Evolutionary conservation across 75 land plant genomes (phyloP), one percentile per base, ranked within the genome.

Genomic region (Cryptomeria japonica): DNA sequence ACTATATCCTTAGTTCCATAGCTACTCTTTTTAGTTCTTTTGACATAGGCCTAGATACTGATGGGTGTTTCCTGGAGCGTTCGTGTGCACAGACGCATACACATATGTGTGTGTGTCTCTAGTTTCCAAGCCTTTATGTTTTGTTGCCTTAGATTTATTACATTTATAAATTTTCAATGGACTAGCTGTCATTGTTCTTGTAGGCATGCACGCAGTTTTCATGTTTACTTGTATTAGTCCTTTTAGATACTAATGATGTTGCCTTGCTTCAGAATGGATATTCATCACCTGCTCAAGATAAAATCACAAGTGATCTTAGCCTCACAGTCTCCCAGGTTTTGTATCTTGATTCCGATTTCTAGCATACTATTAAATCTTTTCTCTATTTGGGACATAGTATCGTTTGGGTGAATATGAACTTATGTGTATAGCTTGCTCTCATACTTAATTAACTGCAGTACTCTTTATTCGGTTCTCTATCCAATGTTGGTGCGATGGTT

Each of bases 401-500:
- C 49, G 19, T 18, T 85, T 85, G 77, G 77, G 37, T 75, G 37
- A 75, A 75, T 75, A 13, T 13, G 37, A 75, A 32, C 4, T 75
- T 34, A 73, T 73, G 13, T 75, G 2, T 16, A 41, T 31, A 8
- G 36, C n/a, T 31, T 56, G n/a, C 56, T 51, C 46, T 51, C 31
- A 42, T 84, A 6, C 36, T 19, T 53, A n/a, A 44, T 41, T 4
- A 47, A 15, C 25, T 3, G 56, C 68, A 96, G 98, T 97, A 90
- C 75, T 97, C 98, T 37, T 38, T 91, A 28, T 97, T 96, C 89
- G 99, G 97, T 80, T 97, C 99, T 13, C 91, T 97, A 19, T 89
- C 95, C 16, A 97, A 96, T 87, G 96, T 96, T 15, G 99, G 99
- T 7, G 98, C 96, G 34, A 97, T 97, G 99, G 92, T 96, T 86